Percentiles rank a stretch among this genome's conserved stretches.
Evolutionary conservation across 163 green algal genomes (phyloP).

Genomic region (Scenedesmus sp.): DNA sequence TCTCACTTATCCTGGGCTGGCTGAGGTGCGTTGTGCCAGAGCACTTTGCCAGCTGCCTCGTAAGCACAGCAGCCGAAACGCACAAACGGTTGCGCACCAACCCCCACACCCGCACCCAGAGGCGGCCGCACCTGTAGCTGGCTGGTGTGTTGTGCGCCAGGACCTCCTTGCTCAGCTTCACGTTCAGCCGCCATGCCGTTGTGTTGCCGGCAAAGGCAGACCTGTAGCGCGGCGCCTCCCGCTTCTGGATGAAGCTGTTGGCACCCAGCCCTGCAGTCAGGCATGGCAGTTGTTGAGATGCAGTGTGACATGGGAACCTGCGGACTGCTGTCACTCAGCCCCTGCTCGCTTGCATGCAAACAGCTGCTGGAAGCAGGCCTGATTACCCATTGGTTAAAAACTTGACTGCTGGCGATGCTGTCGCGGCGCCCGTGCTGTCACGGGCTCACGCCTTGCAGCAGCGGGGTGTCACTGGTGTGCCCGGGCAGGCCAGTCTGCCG

Average conservation of each 20-base stretch:
- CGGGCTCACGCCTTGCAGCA: not conserved
- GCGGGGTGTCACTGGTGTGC: no score
- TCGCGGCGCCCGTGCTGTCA: not conserved
- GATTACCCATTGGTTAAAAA: not conserved
- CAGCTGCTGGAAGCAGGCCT: not conserved
- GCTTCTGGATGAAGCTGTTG: conserved; percentile 49
- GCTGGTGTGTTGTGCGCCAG: not conserved
- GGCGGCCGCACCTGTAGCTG: not conserved
- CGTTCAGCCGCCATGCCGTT: conserved; percentile 8
- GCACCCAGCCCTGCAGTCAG: conserved; percentile 36
- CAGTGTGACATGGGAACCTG: no score
- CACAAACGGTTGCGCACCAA: not conserved
- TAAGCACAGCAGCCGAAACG: not conserved
- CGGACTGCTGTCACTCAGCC: no score
- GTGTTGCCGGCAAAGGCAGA: conserved; percentile 41
- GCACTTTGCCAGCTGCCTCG: no score
- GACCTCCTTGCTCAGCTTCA: conserved; percentile 30
- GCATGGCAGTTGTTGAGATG: not conserved
- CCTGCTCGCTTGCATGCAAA: not conserved
- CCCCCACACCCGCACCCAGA: no score
- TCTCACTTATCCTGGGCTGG: no score
- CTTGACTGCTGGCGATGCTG: not conserved
- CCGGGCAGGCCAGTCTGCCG: not conserved
- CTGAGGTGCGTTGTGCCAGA: no score
- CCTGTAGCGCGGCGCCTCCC: conserved; percentile 10